These are phyloP conservation scores for Passalora sequoiae DNA, from an alignment of 2,329 filamentous ascomycete genomes.

Conservation along the genomic window DNA sequence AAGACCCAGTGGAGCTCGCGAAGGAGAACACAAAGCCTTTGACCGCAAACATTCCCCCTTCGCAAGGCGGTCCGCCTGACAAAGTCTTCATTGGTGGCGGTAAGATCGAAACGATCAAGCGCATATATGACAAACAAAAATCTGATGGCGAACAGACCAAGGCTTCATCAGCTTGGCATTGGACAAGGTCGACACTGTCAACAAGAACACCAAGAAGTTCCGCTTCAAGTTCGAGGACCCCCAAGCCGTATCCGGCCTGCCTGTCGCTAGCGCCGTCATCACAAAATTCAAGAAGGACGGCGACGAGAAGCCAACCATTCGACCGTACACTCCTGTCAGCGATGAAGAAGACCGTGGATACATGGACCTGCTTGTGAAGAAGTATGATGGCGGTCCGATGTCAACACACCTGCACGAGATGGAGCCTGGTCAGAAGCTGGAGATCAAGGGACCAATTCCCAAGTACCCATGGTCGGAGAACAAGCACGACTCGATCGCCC, in stretches of 20 bases:
- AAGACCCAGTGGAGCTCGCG: conserved; percentile 23
- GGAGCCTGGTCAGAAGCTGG: conserved; percentile 72
- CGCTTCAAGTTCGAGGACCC: conserved; percentile 81
- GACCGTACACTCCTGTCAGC: conserved; percentile 88
- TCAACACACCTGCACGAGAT: conserved; percentile 81
- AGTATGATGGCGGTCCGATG: conserved; percentile 87
- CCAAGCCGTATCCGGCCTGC: conserved; percentile 77
- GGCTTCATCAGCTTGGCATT: conserved; percentile 80
- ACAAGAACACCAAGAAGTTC: conserved; percentile 92
- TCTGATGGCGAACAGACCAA: conserved; percentile 55
- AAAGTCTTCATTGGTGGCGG: conserved; percentile 65
- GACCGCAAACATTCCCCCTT: conserved; percentile 37
- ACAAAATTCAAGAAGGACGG: conserved; percentile 86
- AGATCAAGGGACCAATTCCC: conserved; percentile 91
- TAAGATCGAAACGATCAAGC: conserved; percentile 5
- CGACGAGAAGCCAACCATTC: conserved; percentile 76
- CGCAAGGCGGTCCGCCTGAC: conserved; percentile 37
- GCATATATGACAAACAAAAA: not conserved
- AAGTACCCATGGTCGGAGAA: conserved; percentile 88
- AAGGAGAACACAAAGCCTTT: conserved; percentile 31
- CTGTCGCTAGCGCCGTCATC: conserved; percentile 76
- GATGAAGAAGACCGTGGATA: conserved; percentile 78
- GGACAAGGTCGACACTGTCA: conserved; percentile 70
- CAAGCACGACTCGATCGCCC: conserved; percentile 83
- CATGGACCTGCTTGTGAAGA: conserved; percentile 86